Evolutionary conservation across 1,139 yeast genomes (phyloP), one percentile per base, ranked within the genome.

Genomic region (Yamadazyma trypodendri): DNA sequence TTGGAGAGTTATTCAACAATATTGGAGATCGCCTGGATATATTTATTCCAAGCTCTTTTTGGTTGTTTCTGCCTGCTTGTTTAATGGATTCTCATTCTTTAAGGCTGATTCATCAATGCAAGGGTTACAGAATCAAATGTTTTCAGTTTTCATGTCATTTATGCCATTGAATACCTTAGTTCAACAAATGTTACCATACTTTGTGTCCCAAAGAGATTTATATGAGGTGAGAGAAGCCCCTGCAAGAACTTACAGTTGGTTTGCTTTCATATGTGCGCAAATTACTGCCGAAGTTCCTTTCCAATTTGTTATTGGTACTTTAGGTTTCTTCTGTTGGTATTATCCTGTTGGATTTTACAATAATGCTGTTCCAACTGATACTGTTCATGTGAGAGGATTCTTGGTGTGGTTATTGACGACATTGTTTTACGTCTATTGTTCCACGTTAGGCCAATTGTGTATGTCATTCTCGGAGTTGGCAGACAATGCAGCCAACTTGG

Each of bases 181-280:
- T 39, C 84, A 86, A 59, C 95, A 87, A 60, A 76, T 81, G 67
- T 65, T 86, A 53, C 94, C 95, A 31, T 67, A 75, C 40, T 86
- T 72, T 55, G 81, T 83, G 34, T 60, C 65, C 34, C 95, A 84
- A 60, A 79, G 96, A 63, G 80, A 80, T 50, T 66, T 89, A 34
- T 89, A 86, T 56, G 96, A 87, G 58, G 90, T 83, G n/a, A 79
- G 96, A 57, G 97, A 89, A 61, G 78, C 95, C 29, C 96, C 96
- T 16, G 72, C 79, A 0, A 71, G 71, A 50, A 69, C 80, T 3
- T 75, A 70, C 52, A 54, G 68, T 44, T 75, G 80, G 79, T 46
- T 61, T 38, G 68, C 76, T 0, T 75, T 75, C 43, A 61, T 66
- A 32, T 32, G 55, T 32, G 65, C 60, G 29, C 70, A 64, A 44